A percentile compares a stretch with the other conserved stretches of the same genome.
phyloP scores from a whole-genome alignment of 306 rosid species.

The Psophocarpus tetragonolobus region DNA sequence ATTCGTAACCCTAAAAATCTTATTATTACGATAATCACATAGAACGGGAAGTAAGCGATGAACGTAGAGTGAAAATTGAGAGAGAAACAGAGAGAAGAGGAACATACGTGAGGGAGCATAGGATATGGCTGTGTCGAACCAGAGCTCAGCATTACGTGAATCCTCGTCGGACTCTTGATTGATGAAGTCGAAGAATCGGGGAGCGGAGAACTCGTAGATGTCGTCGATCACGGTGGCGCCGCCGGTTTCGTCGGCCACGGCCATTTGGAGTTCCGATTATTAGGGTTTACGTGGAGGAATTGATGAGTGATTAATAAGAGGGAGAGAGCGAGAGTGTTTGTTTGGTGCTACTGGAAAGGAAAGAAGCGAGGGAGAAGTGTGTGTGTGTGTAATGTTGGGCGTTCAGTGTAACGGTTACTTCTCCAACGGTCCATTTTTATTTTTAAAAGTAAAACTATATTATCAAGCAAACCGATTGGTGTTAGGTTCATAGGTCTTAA shows the following conservation, averaged over 20 bases:
- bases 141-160: constrained; percentile 63
- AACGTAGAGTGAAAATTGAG: not conserved
- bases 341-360: not conserved
- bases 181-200: constrained; percentile 75
- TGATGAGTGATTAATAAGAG: not conserved
- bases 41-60: not conserved
- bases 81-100: not conserved
- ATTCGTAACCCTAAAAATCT: constrained; percentile 9
- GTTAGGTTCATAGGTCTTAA: not conserved
- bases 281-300: not conserved
- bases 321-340: not conserved
- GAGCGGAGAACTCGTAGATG: constrained; percentile 85
- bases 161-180: constrained; percentile 64
- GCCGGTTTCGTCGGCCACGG: constrained; percentile 52
- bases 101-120: constrained; percentile 92
- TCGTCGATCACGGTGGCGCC: constrained; percentile 56
- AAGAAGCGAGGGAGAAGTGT: not conserved
- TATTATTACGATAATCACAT: not conserved
- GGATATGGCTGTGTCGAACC: constrained; percentile 79
- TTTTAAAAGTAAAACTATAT: constrained; percentile 33
- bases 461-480: not conserved
- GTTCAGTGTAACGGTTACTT: constrained; percentile 42
- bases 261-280: constrained; percentile 31
- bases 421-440: constrained; percentile 46
- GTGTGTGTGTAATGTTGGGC: constrained; percentile 18